Evolutionary conservation across 2,329 filamentous ascomycete species (phyloP).

Genomic region (Truncatella angustata): DNA sequence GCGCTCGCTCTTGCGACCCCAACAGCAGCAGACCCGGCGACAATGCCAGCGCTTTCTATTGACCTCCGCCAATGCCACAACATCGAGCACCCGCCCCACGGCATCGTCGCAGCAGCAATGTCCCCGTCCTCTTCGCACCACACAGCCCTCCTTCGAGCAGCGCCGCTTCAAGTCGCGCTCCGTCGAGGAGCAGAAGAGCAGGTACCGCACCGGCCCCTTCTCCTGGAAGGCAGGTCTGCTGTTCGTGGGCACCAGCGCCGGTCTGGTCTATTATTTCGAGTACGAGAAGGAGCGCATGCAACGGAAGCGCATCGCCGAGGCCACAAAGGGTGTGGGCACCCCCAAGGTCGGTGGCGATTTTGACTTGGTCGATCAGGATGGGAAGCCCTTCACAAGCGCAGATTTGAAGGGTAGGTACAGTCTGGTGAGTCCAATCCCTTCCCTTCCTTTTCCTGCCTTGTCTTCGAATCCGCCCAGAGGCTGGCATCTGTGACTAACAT

Average conservation of each 20-base stretch:
- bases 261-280: conserved; percentile 87
- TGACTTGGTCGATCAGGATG: conserved; percentile 76
- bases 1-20: conserved; percentile 18
- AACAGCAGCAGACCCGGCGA: neutral
- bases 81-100: neutral
- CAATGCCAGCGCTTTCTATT: conserved; percentile 20
- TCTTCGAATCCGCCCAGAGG: neutral
- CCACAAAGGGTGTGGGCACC: conserved; percentile 86
- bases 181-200: conserved; percentile 58
- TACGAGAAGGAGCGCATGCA: conserved; percentile 90
- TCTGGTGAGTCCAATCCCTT: conserved; percentile 58
- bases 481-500: conserved; percentile 2
- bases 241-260: conserved; percentile 76
- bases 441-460: too few relatives aligned
- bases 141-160: conserved; percentile 25
- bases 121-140: neutral
- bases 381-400: conserved; percentile 71
- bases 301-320: conserved; percentile 82
- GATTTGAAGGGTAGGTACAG: conserved; percentile 86
- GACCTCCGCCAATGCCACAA: too few relatives aligned
- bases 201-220: conserved; percentile 70
- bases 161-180: conserved; percentile 47
- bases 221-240: conserved; percentile 87
- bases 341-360: conserved; percentile 93
- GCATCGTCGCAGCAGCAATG: conserved; percentile 4